Conservation (phyloP, 805 yeast genomes). For the Lipomyces japonicus region DNA sequence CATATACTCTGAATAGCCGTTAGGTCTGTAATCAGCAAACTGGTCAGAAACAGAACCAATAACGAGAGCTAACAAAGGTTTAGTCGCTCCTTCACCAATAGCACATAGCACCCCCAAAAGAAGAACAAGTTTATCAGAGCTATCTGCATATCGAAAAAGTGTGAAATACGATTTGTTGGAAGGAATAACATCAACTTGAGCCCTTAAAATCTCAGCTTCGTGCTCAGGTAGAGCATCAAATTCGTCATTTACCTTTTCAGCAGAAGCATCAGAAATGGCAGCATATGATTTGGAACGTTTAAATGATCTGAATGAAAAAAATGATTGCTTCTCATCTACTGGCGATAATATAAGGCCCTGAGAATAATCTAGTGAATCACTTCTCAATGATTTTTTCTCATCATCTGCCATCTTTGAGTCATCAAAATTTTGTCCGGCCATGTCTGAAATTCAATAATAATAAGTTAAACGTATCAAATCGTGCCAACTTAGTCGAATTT, state of each 20-base stretch:
- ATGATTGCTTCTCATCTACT: slow-evolving; percentile 16
- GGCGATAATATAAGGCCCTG: too few relatives aligned
- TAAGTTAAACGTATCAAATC: too few relatives aligned
- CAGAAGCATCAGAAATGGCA: slow-evolving; percentile 1
- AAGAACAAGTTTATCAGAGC: slow-evolving; percentile 33
- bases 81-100: slow-evolving; percentile 39
- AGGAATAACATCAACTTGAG: slow-evolving; percentile 34
- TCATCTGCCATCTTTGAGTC: too few relatives aligned
- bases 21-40: slow-evolving; percentile 34
- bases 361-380: too few relatives aligned
- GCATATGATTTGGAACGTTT: slow-evolving; percentile 19
- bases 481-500: too few relatives aligned
- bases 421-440: slow-evolving; percentile 4
- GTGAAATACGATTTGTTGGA: slow-evolving; percentile 31
- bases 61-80: slow-evolving; percentile 37
- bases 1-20: slow-evolving; percentile 10
- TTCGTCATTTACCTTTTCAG: slow-evolving; percentile 13
- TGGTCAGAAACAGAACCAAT: slow-evolving; percentile 41
- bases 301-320: slow-evolving; percentile 12
- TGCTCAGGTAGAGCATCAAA: slow-evolving; percentile 33
- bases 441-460: slow-evolving; percentile 9
- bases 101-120: slow-evolving; percentile 37
- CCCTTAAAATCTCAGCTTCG: slow-evolving; percentile 37
- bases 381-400: too few relatives aligned
- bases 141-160: slow-evolving; percentile 39